Percentiles rank a stretch among this genome's conserved stretches.
Evolutionary conservation across 139 green algal genomes (phyloP).

Genomic region (Nannochloris sp.): DNA sequence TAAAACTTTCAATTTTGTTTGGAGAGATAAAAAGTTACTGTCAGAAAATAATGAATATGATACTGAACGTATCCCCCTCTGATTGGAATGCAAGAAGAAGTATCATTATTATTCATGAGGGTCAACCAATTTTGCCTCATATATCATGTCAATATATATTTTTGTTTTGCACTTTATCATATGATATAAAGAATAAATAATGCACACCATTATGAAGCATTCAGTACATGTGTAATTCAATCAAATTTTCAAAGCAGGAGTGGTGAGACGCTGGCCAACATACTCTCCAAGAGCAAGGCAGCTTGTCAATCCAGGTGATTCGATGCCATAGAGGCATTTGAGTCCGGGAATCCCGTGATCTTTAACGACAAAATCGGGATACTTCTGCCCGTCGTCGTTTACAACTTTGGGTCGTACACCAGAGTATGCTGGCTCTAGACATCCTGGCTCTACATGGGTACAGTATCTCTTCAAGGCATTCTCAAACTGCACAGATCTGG

Average conservation of each 20-base stretch:
- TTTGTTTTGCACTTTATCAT: too few relatives aligned
- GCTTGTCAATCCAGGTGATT: conserved; percentile 75
- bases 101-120: too few relatives aligned
- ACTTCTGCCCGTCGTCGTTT: conserved; percentile 32
- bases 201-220: too few relatives aligned
- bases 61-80: too few relatives aligned
- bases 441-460: conserved; percentile 48
- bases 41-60: too few relatives aligned
- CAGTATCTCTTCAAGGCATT: conserved; percentile 64
- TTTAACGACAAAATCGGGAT: conserved; percentile 53
- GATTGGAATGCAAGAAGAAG: too few relatives aligned
- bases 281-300: conserved; percentile 55
- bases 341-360: conserved; percentile 54
- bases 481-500: conserved; percentile 35
- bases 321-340: conserved; percentile 75
- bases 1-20: background rate
- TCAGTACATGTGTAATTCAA: too few relatives aligned
- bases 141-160: background rate
- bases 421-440: conserved; percentile 52
- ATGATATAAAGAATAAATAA: too few relatives aligned
- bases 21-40: too few relatives aligned
- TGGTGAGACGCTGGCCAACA: conserved; percentile 20
- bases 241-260: too few relatives aligned
- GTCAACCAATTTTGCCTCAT: background rate
- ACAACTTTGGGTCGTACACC: conserved; percentile 55